Conservation (phyloP, 1,284 basidiomycete species). For the Ganoderma sp. region DNA sequence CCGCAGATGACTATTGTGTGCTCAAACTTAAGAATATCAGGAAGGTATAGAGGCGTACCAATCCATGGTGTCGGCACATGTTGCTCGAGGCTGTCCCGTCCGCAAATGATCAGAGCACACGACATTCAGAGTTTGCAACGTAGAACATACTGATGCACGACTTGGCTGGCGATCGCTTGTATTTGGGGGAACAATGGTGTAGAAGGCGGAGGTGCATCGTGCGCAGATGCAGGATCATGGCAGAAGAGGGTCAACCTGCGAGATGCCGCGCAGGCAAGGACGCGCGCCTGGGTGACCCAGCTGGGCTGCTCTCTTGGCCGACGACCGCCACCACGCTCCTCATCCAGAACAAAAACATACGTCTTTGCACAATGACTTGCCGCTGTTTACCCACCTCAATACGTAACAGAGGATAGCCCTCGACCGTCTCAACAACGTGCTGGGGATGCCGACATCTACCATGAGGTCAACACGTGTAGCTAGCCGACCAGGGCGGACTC, state of each 20-base stretch:
- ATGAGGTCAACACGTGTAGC: slow-evolving; percentile 50
- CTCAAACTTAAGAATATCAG: background rate
- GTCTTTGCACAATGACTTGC: background rate
- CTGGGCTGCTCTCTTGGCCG: background rate
- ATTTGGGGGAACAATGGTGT: background rate
- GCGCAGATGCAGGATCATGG: slow-evolving; percentile 3
- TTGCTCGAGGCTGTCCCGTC: background rate
- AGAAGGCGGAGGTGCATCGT: background rate
- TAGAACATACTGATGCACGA: background rate
- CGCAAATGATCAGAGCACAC: background rate
- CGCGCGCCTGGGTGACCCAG: background rate
- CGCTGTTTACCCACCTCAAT: background rate
- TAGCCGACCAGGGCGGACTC: slow-evolving; percentile 24
- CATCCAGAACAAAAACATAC: slow-evolving; percentile 6
- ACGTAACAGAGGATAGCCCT: slow-evolving; percentile 22
- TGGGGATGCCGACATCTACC: slow-evolving; percentile 32
- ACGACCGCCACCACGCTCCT: slow-evolving; percentile 6
- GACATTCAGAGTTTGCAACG: background rate
- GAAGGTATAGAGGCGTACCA: background rate
- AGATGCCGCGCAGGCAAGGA: background rate
- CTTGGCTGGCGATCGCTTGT: background rate
- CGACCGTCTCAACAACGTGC: slow-evolving; percentile 23
- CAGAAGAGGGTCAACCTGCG: slow-evolving; percentile 1
- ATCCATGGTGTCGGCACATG: background rate
- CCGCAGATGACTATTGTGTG: background rate